Conservation (phyloP, 1,284 basidiomycete species). For the Ustilago sp. region DNA sequence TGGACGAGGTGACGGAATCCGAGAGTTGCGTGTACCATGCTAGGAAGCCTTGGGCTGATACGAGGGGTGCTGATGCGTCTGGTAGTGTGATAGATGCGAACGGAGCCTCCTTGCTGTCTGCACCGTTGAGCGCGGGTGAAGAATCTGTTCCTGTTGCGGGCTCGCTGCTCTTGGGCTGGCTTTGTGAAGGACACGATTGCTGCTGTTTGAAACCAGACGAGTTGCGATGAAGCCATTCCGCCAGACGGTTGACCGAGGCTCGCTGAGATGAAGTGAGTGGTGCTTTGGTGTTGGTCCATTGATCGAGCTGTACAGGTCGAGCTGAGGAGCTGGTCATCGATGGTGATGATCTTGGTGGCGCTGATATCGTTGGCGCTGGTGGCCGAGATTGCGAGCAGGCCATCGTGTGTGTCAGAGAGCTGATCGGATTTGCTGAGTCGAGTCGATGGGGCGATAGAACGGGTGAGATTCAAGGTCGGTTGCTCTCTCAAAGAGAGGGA, state of each 20-base stretch:
- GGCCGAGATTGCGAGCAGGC: slow-evolving; percentile 18
- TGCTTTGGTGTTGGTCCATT: slow-evolving; percentile 54
- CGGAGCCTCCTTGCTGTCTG: not conserved
- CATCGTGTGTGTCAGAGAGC: slow-evolving; percentile 9
- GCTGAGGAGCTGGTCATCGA: slow-evolving; percentile 26
- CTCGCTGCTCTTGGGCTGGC: not conserved
- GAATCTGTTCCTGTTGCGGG: not conserved
- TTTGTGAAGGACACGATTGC: slow-evolving; percentile 13
- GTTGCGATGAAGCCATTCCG: slow-evolving; percentile 53
- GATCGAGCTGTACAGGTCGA: slow-evolving; percentile 54
- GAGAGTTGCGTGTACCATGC: slow-evolving; percentile 54
- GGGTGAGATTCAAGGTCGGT: not conserved
- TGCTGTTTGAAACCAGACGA: slow-evolving; percentile 40
- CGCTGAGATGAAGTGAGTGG: slow-evolving; percentile 45
- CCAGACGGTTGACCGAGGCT: slow-evolving; percentile 54
- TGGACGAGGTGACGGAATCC: slow-evolving; percentile 49
- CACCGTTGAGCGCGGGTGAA: not conserved
- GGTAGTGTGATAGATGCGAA: slow-evolving; percentile 16
- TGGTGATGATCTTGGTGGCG: not conserved
- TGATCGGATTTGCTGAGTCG: not conserved
- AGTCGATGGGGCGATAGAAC: not conserved
- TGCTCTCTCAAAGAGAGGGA: not conserved
- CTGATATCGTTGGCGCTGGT: not conserved
- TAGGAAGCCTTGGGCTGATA: slow-evolving; percentile 52
- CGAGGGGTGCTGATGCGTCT: slow-evolving; percentile 34